A percentile compares a stretch with the other conserved stretches of the same genome.
Evolutionary conservation across 371 early-diverging fungal genomes (phyloP).

Genomic region (Mucor lusitanicus): DNA sequence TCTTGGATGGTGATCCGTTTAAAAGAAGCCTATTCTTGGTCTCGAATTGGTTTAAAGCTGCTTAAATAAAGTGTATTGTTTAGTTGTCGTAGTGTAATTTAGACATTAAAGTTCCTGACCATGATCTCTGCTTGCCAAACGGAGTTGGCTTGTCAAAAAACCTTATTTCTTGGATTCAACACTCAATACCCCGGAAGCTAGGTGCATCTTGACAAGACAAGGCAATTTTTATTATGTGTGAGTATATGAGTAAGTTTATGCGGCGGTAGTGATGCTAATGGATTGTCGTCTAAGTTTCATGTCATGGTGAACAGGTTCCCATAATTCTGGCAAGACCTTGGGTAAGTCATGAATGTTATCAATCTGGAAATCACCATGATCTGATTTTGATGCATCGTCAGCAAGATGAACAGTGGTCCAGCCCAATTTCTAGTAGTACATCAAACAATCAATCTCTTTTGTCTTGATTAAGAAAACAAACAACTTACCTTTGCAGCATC

Average conservation of each 20-base stretch:
- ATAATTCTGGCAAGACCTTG: constrained; percentile 60
- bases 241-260: not conserved
- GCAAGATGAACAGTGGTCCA: constrained; percentile 76
- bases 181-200: too few relatives aligned
- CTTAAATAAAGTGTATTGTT: too few relatives aligned
- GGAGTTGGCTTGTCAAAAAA: too few relatives aligned
- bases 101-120: too few relatives aligned
- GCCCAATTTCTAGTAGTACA: constrained; percentile 55
- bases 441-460: not conserved
- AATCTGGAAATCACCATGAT: constrained; percentile 65
- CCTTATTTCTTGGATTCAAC: too few relatives aligned
- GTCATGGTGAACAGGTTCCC: constrained; percentile 22
- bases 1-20: not conserved
- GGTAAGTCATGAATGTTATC: constrained; percentile 63
- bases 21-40: not conserved
- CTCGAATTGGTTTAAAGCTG: too few relatives aligned
- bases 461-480: not conserved
- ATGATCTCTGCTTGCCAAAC: too few relatives aligned
- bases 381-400: constrained; percentile 43
- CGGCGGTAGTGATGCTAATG: constrained; percentile 11
- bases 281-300: constrained; percentile 12
- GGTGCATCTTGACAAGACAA: too few relatives aligned
- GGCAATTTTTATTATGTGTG: too few relatives aligned
- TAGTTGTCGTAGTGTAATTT: too few relatives aligned
- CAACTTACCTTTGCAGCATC: constrained; percentile 57